phyloP scores from a whole-genome alignment of 371 early-diverging fungal species.

The Mucor irregularis region DNA sequence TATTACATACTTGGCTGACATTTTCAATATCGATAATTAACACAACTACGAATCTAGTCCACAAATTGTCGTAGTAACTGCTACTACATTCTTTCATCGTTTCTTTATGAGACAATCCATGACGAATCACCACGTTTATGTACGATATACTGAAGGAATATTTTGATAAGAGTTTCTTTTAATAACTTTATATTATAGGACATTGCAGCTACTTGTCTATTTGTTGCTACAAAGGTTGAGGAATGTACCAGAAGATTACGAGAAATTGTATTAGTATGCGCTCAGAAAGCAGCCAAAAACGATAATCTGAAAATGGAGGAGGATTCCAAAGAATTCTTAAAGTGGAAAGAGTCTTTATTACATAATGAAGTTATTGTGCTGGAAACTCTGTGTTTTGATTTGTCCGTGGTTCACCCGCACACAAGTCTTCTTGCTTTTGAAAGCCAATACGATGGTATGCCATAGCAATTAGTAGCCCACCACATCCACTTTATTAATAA shows the following conservation, averaged over 20 bases:
- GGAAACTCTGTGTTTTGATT: slow-evolving; percentile 78
- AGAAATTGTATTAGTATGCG: slow-evolving; percentile 58
- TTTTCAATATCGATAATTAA: no score
- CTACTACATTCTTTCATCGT: slow-evolving; percentile 75
- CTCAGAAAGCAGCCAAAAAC: slow-evolving; percentile 63
- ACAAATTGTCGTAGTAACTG: slow-evolving; percentile 69
- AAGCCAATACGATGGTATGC: slow-evolving; percentile 34
- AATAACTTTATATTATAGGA: slow-evolving; percentile 47
- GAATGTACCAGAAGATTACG: slow-evolving; percentile 68
- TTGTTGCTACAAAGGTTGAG: slow-evolving; percentile 81
- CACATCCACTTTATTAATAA: neutral
- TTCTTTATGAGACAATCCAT: slow-evolving; percentile 83
- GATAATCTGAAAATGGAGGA: slow-evolving; percentile 50
- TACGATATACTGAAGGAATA: no score
- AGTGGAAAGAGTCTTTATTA: slow-evolving; percentile 71
- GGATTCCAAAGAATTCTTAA: slow-evolving; percentile 58
- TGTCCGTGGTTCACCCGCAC: slow-evolving; percentile 76
- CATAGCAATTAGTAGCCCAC: neutral
- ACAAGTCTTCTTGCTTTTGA: slow-evolving; percentile 48
- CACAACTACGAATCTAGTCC: slow-evolving; percentile 45
- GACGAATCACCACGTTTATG: slow-evolving; percentile 61
- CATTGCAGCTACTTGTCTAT: slow-evolving; percentile 75
- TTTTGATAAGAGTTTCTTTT: no score
- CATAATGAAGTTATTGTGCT: slow-evolving; percentile 70
- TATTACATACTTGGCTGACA: no score